Evolutionary conservation across 1,284 basidiomycete genomes (phyloP), one percentile per base, ranked within the genome.

Genomic region (Tilletia setariae): DNA sequence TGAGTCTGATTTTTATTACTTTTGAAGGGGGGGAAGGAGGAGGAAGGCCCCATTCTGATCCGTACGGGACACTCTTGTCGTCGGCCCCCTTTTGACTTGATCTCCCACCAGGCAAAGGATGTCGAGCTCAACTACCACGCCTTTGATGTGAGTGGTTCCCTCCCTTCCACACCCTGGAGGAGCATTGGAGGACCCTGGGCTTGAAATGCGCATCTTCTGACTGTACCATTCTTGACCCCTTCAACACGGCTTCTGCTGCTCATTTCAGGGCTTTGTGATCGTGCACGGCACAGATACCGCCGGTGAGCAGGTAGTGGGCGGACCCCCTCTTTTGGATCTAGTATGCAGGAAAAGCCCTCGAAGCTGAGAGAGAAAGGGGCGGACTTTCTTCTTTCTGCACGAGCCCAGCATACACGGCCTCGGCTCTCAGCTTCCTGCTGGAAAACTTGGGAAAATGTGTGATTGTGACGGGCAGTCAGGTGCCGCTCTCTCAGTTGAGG

Each of bases 381-480:
- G n/a, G n/a, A n/a, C n/a, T n/a, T n/a, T n/a, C n/a, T n/a, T n/a
- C n/a, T n/a, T n/a, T n/a, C n/a, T 66, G 69, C 7, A 71, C 72
- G 1, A 69, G 72, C 15, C 66, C 76, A 91, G 88, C 90, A 1
- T 94, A 93, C 83, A 91, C 90, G 1, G 88, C 92, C 1, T 92
- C 91, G 62, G 92, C 92, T 1, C 86, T 94, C 46, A 91, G 90
- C 77, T 95, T 95, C 83, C 84, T 96, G 67, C 86, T 96, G 4
- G 92, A 95, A 82, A 92, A 95, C 76, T 86, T 95, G 7, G 92
- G 92, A 64, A 94, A 94, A 84, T 91, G 90, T 1, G 84, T 85
- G 88, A 92, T 95, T 70, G 81, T 95, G 30, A 94, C 93, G 0
- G 93, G 93, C 1, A 92, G 93, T 0, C 93, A 96, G 84, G 94